Percentiles rank a stretch among this genome's conserved stretches.
These are phyloP conservation scores for Actinomortierella wolfii DNA, from an alignment of 371 early-diverging fungal species.

Conservation along the genomic window DNA sequence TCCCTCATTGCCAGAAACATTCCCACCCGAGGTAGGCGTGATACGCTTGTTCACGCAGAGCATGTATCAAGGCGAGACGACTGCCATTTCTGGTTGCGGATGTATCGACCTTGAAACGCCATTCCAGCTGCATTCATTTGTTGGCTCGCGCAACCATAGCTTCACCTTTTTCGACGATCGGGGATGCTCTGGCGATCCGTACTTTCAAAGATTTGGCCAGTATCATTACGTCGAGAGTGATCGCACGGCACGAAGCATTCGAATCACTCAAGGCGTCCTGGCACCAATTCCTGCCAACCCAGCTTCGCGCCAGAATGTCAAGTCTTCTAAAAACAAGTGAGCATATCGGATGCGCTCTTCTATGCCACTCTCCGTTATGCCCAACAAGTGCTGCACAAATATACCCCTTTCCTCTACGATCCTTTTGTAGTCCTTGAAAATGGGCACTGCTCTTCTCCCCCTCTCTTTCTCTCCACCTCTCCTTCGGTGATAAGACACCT, in stretches of 20 bases:
- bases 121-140: slow-evolving; percentile 22
- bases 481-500: too few relatives aligned
- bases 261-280: slow-evolving; percentile 22
- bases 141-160: slow-evolving; percentile 25
- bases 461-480: too few relatives aligned
- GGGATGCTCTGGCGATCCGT: slow-evolving; percentile 7
- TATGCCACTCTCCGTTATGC: too few relatives aligned
- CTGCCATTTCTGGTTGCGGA: slow-evolving; percentile 15
- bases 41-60: slow-evolving; percentile 12
- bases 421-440: too few relatives aligned
- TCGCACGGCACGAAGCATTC: slow-evolving; percentile 12
- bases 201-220: slow-evolving; percentile 14
- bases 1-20: slow-evolving; percentile 7
- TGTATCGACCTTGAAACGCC: slow-evolving; percentile 15
- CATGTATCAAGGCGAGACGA: slow-evolving; percentile 8
- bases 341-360: too few relatives aligned
- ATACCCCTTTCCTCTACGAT: too few relatives aligned
- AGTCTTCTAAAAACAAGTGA: too few relatives aligned
- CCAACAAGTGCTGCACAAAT: too few relatives aligned
- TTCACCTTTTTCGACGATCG: slow-evolving; percentile 9
- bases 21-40: slow-evolving; percentile 11
- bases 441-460: too few relatives aligned
- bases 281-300: slow-evolving; percentile 3
- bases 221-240: slow-evolving; percentile 20
- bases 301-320: too few relatives aligned